phyloP scores from a whole-genome alignment of 2,329 filamentous ascomycete species.

The Coniochaeta pulveracea region DNA sequence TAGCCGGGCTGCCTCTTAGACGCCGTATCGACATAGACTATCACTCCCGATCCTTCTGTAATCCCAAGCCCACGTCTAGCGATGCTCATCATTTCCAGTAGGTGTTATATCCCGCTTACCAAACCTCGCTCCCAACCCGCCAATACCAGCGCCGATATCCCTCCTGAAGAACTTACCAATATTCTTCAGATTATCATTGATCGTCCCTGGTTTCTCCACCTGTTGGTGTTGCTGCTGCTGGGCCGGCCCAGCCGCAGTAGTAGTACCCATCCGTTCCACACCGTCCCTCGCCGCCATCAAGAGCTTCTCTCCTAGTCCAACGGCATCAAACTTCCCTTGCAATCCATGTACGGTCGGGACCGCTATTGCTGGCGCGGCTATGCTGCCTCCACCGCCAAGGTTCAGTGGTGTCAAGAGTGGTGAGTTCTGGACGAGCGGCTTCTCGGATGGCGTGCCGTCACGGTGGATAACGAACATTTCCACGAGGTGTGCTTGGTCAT shows the following conservation, averaged over 20 bases:
- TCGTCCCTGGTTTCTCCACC: slow-evolving; percentile 32
- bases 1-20: too few relatives aligned
- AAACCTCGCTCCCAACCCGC: slow-evolving; percentile 62
- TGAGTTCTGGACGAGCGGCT: slow-evolving; percentile 58
- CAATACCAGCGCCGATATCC: slow-evolving; percentile 77
- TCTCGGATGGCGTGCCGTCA: slow-evolving; percentile 59
- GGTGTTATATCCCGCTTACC: slow-evolving; percentile 44
- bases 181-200: slow-evolving; percentile 91
- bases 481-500: slow-evolving; percentile 70
- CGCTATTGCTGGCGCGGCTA: slow-evolving; percentile 26
- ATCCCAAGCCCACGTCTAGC: too few relatives aligned
- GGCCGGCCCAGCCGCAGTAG: slow-evolving; percentile 23
- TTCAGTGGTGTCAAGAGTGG: slow-evolving; percentile 61
- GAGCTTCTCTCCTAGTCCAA: slow-evolving; percentile 74
- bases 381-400: slow-evolving; percentile 21
- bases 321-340: slow-evolving; percentile 62
- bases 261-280: slow-evolving; percentile 64
- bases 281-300: slow-evolving; percentile 81
- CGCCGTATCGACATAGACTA: too few relatives aligned
- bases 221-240: too few relatives aligned
- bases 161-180: slow-evolving; percentile 93
- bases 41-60: too few relatives aligned
- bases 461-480: slow-evolving; percentile 77
- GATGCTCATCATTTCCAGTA: slow-evolving; percentile 15
- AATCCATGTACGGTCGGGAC: slow-evolving; percentile 23